Base-by-base conservation (phyloP, 352 stramenopile genomes). In the Phytophthora chlamydospora region DNA sequence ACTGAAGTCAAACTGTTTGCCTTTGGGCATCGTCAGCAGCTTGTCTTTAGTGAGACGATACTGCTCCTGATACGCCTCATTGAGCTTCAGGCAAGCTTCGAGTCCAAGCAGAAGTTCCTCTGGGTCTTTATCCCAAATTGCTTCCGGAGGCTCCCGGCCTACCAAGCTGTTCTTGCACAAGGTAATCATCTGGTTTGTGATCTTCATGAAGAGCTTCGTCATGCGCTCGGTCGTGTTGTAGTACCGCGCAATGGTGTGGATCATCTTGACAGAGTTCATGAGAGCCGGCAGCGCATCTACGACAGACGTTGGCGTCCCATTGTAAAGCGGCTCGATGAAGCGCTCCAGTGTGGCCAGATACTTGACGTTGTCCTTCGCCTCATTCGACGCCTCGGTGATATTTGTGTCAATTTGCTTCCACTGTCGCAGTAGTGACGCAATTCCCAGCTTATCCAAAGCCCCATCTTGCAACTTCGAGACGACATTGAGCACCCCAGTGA, bases 231-330 rank as follows among this genome's bases (percentile, higher is more conserved):
- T 95, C 19, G 89, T 96, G 66, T 95, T 96, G 71, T 95, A 97
- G 57, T 95, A 95, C 1, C 88, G 79, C 3, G 86, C 83, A 40
- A 96, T 96, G 0, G 83, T 93, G 68, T 97, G 86, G 44, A 97
- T 91, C 89, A 97, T 97, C 68, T 95, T 95, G 48, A 95, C 75
- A 1, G 85, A 85, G 68, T 96, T 97, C 83, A 97, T 90, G 2
- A 97, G 75, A n/a, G 88, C 86, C 0, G 88, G 89, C 8, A 97
- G 59, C 0, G 85, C 70, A 29, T 96, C 86, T 7, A 95, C 71
- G 13, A 95, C 84, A 0, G 76, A 65, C 9, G 51, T 63, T 0
- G 85, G 83, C 2, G 78, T 85, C 0, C 79, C 79, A 8, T 38
- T 75, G 58, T 94, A 95, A 34, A 97, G 62, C 6, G 89, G 88